phyloP scores from a whole-genome alignment of 2,329 filamentous ascomycete species.

The Teratosphaeria viscida region DNA sequence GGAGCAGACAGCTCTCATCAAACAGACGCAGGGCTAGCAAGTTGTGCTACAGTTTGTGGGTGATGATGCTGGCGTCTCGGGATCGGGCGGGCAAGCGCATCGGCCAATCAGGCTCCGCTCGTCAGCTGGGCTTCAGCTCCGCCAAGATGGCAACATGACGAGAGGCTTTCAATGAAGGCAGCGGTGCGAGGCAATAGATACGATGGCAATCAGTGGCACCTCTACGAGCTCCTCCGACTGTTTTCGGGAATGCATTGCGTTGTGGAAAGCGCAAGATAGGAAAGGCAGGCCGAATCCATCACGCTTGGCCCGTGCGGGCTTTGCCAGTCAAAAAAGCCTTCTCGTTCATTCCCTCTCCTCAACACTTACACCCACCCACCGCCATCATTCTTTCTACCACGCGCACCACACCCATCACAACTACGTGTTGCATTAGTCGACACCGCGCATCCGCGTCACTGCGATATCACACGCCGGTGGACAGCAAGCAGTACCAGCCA shows the following conservation, averaged over 20 bases:
- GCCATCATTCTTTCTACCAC: conserved; percentile 14
- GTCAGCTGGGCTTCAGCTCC: neutral
- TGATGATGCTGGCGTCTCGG: neutral
- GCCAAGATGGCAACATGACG: neutral
- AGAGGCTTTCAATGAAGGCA: neutral
- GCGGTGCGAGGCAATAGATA: conserved; percentile 10
- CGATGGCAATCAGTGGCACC: conserved; percentile 15
- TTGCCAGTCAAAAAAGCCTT: neutral
- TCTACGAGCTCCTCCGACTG: conserved; percentile 15
- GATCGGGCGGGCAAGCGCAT: neutral
- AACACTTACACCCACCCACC: conserved; percentile 10
- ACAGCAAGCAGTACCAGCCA: neutral
- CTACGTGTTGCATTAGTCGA: neutral
- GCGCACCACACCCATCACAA: neutral
- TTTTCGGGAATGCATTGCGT: conserved; percentile 3
- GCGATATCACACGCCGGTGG: neutral
- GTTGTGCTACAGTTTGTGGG: neutral
- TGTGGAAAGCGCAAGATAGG: neutral
- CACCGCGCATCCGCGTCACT: neutral
- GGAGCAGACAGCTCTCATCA: neutral
- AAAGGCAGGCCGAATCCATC: neutral
- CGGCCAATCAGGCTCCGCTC: neutral
- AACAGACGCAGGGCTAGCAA: neutral
- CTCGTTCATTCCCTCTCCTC: conserved; percentile 8
- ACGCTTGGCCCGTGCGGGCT: neutral